These are phyloP conservation scores for Apiotrichum porosum DNA, from an alignment of 1,284 basidiomycete genomes.

Conservation along the genomic window DNA sequence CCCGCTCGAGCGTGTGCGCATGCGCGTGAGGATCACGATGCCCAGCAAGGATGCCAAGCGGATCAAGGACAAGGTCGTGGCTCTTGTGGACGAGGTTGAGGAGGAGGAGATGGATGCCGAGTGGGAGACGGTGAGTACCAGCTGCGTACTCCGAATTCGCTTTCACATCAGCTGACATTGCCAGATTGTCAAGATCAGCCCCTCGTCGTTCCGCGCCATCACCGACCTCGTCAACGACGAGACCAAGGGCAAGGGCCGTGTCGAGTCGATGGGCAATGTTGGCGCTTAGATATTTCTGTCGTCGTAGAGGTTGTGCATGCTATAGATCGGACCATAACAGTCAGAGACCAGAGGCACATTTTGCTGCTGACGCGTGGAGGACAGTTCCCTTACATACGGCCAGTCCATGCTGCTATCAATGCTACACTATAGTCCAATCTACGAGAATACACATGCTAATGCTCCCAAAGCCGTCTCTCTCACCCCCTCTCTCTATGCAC, in stretches of 20 bases:
- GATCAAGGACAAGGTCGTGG: constrained; percentile 67
- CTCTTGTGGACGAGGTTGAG: constrained; percentile 76
- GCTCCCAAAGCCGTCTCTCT: no score
- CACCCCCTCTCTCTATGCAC: constrained; percentile 13
- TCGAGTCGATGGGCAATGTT: constrained; percentile 62
- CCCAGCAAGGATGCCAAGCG: constrained; percentile 67
- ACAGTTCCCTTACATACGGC: no score
- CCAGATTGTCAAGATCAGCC: constrained; percentile 86
- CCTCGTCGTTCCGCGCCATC: constrained; percentile 80
- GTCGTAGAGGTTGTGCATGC: background rate
- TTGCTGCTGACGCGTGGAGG: no score
- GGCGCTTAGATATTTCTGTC: constrained; percentile 11
- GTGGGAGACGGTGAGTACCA: constrained; percentile 77
- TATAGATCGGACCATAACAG: background rate
- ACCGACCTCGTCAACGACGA: constrained; percentile 84
- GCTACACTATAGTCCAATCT: no score
- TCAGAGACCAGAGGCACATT: no score
- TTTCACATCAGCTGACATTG: no score
- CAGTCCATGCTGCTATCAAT: no score
- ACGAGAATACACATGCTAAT: no score
- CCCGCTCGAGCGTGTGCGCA: constrained; percentile 84
- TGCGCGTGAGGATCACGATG: constrained; percentile 83
- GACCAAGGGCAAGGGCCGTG: constrained; percentile 72
- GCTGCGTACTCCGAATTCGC: no score
- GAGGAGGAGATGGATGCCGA: constrained; percentile 69